A percentile compares a stretch with the other conserved stretches of the same genome.
Conservation (phyloP, 2,329 filamentous ascomycete genomes). For the Aspergillus pseudotamarii region DNA sequence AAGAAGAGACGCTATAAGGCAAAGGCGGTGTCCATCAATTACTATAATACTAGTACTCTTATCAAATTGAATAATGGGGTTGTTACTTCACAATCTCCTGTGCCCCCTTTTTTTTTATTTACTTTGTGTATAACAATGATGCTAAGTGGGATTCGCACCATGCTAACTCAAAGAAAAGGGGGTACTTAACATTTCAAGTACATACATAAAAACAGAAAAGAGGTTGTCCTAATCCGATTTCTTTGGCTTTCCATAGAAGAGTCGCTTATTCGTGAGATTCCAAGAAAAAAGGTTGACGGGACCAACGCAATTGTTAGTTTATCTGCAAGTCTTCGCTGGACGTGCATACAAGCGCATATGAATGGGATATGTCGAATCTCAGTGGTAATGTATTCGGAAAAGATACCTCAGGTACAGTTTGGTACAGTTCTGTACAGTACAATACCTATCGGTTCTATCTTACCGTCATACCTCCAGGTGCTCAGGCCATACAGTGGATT, state of each 20-base stretch:
- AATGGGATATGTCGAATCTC: neutral
- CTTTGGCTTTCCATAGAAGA: neutral
- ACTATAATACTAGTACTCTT: neutral
- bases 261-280: neutral
- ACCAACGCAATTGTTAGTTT: neutral
- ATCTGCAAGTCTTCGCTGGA: slow-evolving; percentile 13
- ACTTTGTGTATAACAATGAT: neutral
- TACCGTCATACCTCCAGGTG: neutral
- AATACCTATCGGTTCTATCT: neutral
- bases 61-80: neutral
- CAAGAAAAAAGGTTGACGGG: neutral
- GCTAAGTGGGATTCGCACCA: neutral
- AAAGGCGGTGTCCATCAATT: neutral
- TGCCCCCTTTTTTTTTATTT: neutral
- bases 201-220: no score
- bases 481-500: no score
- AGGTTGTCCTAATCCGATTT: neutral
- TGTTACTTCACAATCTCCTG: neutral
- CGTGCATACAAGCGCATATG: slow-evolving; percentile 5
- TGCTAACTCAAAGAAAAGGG: neutral
- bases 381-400: neutral
- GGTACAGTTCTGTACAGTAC: neutral
- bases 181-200: neutral
- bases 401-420: neutral
- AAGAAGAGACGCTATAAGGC: neutral